Evolutionary conservation across 306 rosid genomes (phyloP), one percentile per base, ranked within the genome.

Genomic region (Cicer pinnatifidum): DNA sequence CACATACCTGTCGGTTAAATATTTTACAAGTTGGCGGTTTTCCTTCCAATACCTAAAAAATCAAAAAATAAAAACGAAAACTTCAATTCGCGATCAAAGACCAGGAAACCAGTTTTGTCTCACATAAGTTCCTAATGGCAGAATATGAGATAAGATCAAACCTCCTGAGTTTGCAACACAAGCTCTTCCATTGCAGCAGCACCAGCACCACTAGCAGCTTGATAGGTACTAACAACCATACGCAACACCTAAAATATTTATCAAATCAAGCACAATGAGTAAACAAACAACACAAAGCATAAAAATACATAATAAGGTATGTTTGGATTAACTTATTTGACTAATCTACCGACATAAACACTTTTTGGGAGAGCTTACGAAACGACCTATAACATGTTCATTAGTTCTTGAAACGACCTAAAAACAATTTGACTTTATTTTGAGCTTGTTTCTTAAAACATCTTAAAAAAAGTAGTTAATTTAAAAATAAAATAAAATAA

Each of bases 161-260:
- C 98, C 98, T 93, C 96, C 4, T 92, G 91, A 70, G 98, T 93
- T 88, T 93, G 98, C 75, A 67, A 90, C 87, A 85, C 82, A 84
- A 93, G 98, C 87, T 93, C 98, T 79, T 92, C 93, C 98, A 93
- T 93, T 45, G 98, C 98, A 59, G 97, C 97, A 78, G 98, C 98
- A 39, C 98, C 98, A 68, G 98, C 98, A 71, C 98, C 98, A 81
- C 98, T 93, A 13, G 98, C 98, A 66, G 98, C 98, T 76, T 93
- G 98, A 86, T 93, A 93, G 0, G 98, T 93, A 69, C 97, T 93
- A 60, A 93, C 97, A 78, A 91, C 97, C 99, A 95, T 95, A 4
- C 99, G 91, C 58, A 80, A 39, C 23, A 95, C 97, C 99, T 94
- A 75, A 23, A 86, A 79, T n/a, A 81, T 75, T 52, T 61, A 80